phyloP scores from a whole-genome alignment of 805 yeast genomes.

The Spathaspora arborariae region DNA sequence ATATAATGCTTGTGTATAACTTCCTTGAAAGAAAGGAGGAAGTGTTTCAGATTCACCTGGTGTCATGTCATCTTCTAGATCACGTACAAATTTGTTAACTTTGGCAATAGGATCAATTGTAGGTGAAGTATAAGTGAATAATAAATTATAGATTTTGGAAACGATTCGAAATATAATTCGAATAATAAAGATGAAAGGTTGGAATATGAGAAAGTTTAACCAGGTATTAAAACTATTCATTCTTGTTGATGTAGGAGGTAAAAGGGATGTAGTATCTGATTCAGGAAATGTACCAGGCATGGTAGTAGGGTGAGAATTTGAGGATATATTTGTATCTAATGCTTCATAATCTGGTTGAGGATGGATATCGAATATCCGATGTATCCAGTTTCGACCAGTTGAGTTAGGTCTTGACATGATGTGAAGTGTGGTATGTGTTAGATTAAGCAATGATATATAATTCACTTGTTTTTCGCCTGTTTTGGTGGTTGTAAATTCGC shows the following conservation, averaged over 20 bases:
- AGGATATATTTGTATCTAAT: not conserved
- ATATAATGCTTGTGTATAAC: slow-evolving; percentile 76
- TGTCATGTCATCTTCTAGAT: slow-evolving; percentile 44
- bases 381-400: not conserved
- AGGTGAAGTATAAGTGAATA: slow-evolving; percentile 21
- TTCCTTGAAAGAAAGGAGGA: slow-evolving; percentile 60
- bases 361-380: not conserved
- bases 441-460: not conserved
- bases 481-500: not conserved
- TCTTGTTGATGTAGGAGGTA: not conserved
- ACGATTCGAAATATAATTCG: slow-evolving; percentile 20
- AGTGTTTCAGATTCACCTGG: slow-evolving; percentile 11
- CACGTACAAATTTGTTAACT: slow-evolving; percentile 48
- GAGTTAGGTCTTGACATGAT: not conserved
- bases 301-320: not conserved
- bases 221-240: not conserved
- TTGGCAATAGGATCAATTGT: slow-evolving; percentile 49
- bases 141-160: slow-evolving; percentile 18
- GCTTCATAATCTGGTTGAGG: not conserved
- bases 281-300: slow-evolving; percentile 8
- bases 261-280: not conserved
- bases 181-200: slow-evolving; percentile 23
- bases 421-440: not conserved
- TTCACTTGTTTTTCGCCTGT: no score
- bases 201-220: slow-evolving; percentile 13